phyloP scores from a whole-genome alignment of 805 yeast species.

The Alloascoidea africana region DNA sequence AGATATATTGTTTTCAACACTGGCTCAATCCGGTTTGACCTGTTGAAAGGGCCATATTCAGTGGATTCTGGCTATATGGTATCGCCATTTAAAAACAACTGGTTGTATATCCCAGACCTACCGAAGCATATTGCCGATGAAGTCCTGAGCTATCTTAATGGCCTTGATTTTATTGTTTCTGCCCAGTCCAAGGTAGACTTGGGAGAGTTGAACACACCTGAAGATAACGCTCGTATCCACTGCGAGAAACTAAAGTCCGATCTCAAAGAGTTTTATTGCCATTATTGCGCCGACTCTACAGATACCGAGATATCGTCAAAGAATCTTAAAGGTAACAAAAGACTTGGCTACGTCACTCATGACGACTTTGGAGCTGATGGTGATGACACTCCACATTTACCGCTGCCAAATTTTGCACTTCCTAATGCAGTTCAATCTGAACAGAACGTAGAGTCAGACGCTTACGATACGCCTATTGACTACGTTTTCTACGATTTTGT shows the following conservation, averaged over 20 bases:
- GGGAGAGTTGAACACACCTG: neutral
- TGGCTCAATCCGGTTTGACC: slow-evolving; percentile 78
- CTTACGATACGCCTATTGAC: slow-evolving; percentile 30
- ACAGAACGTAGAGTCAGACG: slow-evolving; percentile 13
- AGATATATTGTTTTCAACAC: slow-evolving; percentile 63
- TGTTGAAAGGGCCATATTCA: slow-evolving; percentile 75
- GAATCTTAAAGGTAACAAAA: slow-evolving; percentile 11
- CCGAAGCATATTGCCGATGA: slow-evolving; percentile 41
- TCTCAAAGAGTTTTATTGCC: slow-evolving; percentile 1
- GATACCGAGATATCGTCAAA: slow-evolving; percentile 1
- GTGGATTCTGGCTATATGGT: slow-evolving; percentile 67
- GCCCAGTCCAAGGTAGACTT: slow-evolving; percentile 2
- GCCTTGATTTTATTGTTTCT: slow-evolving; percentile 28
- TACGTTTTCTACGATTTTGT: slow-evolving; percentile 73
- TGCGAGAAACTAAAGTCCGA: neutral
- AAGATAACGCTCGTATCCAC: slow-evolving; percentile 1
- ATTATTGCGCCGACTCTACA: slow-evolving; percentile 3
- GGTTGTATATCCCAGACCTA: slow-evolving; percentile 50
- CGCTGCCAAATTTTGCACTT: slow-evolving; percentile 39
- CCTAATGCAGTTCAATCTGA: slow-evolving; percentile 67
- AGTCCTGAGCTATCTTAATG: slow-evolving; percentile 42
- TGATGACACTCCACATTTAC: slow-evolving; percentile 60
- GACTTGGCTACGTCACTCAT: slow-evolving; percentile 64
- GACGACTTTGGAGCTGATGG: slow-evolving; percentile 84
- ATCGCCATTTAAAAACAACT: slow-evolving; percentile 70